These are phyloP conservation scores for Waltergamsia citrina DNA, from an alignment of 2,329 filamentous ascomycete species.

Conservation along the genomic window DNA sequence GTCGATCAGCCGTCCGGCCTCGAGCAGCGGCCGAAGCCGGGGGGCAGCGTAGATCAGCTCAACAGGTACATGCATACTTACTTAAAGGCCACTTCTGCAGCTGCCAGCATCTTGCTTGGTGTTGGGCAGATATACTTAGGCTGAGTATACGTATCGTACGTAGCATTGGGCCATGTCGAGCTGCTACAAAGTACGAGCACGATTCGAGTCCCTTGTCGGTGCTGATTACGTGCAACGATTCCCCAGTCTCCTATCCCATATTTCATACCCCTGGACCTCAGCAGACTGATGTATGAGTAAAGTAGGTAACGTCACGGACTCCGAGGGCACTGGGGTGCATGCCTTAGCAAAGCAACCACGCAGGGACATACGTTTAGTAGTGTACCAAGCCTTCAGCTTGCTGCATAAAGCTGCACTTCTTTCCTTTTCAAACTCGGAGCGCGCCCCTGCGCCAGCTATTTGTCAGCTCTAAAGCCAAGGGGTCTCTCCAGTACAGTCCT, in stretches of 20 bases:
- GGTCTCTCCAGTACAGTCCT: no score
- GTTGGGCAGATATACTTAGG: not conserved
- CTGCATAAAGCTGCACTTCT: no score
- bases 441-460: no score
- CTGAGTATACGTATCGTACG: not conserved
- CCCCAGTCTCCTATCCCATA: not conserved
- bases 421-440: no score
- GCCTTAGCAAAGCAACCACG: no score
- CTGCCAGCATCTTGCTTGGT: not conserved
- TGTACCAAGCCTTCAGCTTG: no score
- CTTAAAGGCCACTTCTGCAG: not conserved
- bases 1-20: not conserved
- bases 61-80: not conserved
- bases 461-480: no score
- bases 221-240: not conserved
- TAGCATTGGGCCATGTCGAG: no score
- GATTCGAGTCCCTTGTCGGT: not conserved
- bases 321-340: no score
- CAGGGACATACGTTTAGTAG: no score
- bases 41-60: slow-evolving; percentile 1
- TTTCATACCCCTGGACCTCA: not conserved
- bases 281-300: not conserved
- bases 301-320: no score
- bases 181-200: no score
- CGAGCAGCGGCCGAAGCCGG: not conserved